phyloP scores from a whole-genome alignment of 2,329 filamentous ascomycete species.

The Botryotinia calthae region DNA sequence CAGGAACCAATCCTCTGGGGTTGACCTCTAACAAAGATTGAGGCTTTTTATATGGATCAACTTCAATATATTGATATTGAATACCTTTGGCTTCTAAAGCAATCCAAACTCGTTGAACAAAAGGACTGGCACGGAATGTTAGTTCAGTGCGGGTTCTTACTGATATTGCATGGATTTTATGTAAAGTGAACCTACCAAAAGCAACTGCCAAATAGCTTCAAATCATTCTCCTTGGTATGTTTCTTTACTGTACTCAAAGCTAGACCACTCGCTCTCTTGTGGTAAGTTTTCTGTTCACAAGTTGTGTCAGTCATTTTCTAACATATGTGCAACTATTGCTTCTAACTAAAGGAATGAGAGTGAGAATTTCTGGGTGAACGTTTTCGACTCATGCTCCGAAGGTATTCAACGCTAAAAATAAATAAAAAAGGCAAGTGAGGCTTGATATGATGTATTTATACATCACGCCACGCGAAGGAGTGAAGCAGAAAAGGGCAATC shows the following conservation, averaged over 20 bases:
- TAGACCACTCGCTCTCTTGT: slow-evolving; percentile 69
- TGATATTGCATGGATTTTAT: slow-evolving; percentile 23
- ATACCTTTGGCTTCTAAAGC: slow-evolving; percentile 77
- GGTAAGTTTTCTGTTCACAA: slow-evolving; percentile 63
- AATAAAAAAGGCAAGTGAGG: not conserved
- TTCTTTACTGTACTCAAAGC: slow-evolving; percentile 67
- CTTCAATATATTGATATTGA: slow-evolving; percentile 81
- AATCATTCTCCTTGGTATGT: slow-evolving; percentile 65
- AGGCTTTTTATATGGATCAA: slow-evolving; percentile 75
- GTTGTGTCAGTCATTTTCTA: slow-evolving; percentile 44
- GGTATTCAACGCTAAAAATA: not conserved
- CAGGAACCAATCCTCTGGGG: slow-evolving; percentile 72
- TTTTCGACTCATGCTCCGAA: not conserved
- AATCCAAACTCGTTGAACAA: slow-evolving; percentile 87
- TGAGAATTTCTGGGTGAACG: not conserved
- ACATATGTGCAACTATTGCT: slow-evolving; percentile 28
- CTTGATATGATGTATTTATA: not conserved
- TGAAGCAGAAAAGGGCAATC: not conserved
- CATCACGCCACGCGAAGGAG: not conserved
- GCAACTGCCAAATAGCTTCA: slow-evolving; percentile 79
- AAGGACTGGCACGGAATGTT: slow-evolving; percentile 51
- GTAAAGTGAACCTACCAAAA: slow-evolving; percentile 62
- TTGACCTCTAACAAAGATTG: slow-evolving; percentile 71
- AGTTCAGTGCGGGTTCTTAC: slow-evolving; percentile 21
- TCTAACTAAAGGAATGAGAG: not conserved